Base-by-base conservation (phyloP, 1,284 basidiomycete genomes). In the Tylopilus orsonianus region DNA sequence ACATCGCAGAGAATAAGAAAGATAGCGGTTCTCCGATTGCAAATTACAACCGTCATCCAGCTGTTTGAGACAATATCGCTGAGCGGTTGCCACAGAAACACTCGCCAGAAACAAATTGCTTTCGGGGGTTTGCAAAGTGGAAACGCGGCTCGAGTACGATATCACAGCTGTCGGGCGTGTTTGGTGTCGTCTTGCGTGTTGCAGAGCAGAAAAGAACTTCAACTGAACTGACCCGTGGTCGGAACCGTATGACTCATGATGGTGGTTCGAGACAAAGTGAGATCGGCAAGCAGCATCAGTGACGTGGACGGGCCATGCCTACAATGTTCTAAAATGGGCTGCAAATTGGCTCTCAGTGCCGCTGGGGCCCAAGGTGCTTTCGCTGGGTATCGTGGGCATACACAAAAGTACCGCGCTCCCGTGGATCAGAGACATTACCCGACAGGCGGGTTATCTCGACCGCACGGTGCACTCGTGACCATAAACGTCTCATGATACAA, bases 11-110 rank as follows among this genome's bases (percentile, higher is more conserved):
- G n/a, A n/a, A n/a, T n/a, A n/a, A 18, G 1, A 24, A 35, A 35
- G 9, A 36, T 18, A 51, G 6, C 1, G 35, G 44, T 20, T 33
- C 44, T 63, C 61, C 60, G 62, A 51, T 63, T 63, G 61, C 64
- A 63, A 63, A 66, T 63, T 55, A 63, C 45, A 27, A 50, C 64
- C 45, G 36, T 65, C 61, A 66, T 55, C 49, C 60, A 54, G 62
- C 62, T 47, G 37, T 23, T 19, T 39, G 26, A 3, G 16, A 26
- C 40, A 45, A 12, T 41, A 49, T 46, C 38, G 41, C 22, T 34
- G 32, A 26, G 57, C 59, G 56, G 61, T 62, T 65, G 53, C 49
- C 50, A 44, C 44, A 2, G 29, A 49, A 50, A 56, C 55, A 14
- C 46, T 40, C 10, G 10, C 44, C 20, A 8, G 27, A 27, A 29